A percentile compares a stretch with the other conserved stretches of the same genome.
phyloP scores from a whole-genome alignment of 495 filamentous ascomycete genomes.

The Penicillium taxi region DNA sequence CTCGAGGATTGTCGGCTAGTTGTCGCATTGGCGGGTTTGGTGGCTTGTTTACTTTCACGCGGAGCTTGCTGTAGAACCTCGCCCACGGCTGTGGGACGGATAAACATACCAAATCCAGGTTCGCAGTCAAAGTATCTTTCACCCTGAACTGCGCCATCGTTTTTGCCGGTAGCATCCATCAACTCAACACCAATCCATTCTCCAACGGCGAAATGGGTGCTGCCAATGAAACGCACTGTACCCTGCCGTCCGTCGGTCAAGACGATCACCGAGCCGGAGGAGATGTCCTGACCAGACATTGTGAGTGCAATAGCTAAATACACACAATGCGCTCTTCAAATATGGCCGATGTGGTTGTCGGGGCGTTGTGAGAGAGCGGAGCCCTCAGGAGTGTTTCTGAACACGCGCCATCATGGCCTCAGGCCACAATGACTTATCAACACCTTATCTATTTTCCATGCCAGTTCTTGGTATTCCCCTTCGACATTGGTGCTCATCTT shows the following conservation, averaged over 20 bases:
- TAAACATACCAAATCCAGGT: conserved; percentile 79
- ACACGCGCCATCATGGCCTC: conserved; percentile 13
- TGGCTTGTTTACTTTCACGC: conserved; percentile 31
- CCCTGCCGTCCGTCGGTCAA: conserved; percentile 69
- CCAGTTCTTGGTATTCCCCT: too few relatives aligned
- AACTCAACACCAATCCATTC: conserved; percentile 91
- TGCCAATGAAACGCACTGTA: conserved; percentile 72
- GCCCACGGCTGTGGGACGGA: conserved; percentile 54
- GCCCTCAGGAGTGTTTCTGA: conserved; percentile 14
- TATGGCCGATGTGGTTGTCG: conserved; percentile 11
- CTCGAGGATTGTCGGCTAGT: conserved; percentile 28
- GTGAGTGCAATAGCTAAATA: conserved; percentile 7
- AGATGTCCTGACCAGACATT: conserved; percentile 32
- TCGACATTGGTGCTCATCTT: too few relatives aligned
- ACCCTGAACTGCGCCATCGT: conserved; percentile 86
- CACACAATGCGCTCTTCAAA: conserved; percentile 11
- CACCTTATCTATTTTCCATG: too few relatives aligned
- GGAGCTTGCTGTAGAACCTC: conserved; percentile 52
- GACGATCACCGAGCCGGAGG: conserved; percentile 52
- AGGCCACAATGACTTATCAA: conserved; percentile 9
- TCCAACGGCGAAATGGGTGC: conserved; percentile 67
- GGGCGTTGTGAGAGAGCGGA: conserved; percentile 11
- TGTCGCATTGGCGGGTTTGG: conserved; percentile 18
- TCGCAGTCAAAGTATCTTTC: conserved; percentile 85
- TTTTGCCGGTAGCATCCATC: conserved; percentile 77